Evolutionary conservation across 176 grass and related monocot genomes (phyloP), one percentile per base, ranked within the genome.

Genomic region (Oryza coarctata): DNA sequence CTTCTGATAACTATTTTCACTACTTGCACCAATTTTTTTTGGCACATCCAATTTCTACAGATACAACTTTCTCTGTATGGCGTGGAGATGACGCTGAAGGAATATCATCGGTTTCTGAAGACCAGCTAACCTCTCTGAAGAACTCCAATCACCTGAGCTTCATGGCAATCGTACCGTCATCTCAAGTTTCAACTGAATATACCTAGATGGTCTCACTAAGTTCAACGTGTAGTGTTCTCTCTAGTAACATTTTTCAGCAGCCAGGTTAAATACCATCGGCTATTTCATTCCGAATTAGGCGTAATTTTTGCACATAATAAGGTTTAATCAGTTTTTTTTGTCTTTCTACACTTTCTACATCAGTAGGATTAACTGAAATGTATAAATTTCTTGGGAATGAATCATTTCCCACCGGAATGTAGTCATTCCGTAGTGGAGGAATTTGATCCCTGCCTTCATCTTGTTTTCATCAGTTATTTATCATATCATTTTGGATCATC

Each of bases 11-110:
- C 66, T 50, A 10, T 77, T 61, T 49, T 68, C 18, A 58, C 43
- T 72, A 69, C 45, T 33, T 4, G 6, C 9, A 20, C 3, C 12
- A 15, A 5, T 10, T 25, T 12, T 63, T 76, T 62, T 47, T 73
- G 79, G 52, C 12, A 28, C 52, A 10, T 89, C 82, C 58, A 96
- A 90, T 83, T 96, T 96, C 73, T 89, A 85, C 23, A 88, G 73
- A 50, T 94, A 71, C 91, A 85, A 76, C 45, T 97, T 97, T 79
- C 63, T 84, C 81, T 22, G 84, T 86, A 81, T 25, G 89, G 91
- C 23, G 89, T 87, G 65, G 52, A 85, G 73, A 91, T 93, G 91
- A 27, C 86, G 23, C 84, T 82, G 47, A 80, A 76, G 57, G 88
- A 93, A 69, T 86, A 85, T 38, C 38, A 87, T 30, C 67, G 27